These are phyloP conservation scores for Haemoproteus tartakovskyi DNA, from an alignment of 169 alveolate species.

Conservation along the genomic window DNA sequence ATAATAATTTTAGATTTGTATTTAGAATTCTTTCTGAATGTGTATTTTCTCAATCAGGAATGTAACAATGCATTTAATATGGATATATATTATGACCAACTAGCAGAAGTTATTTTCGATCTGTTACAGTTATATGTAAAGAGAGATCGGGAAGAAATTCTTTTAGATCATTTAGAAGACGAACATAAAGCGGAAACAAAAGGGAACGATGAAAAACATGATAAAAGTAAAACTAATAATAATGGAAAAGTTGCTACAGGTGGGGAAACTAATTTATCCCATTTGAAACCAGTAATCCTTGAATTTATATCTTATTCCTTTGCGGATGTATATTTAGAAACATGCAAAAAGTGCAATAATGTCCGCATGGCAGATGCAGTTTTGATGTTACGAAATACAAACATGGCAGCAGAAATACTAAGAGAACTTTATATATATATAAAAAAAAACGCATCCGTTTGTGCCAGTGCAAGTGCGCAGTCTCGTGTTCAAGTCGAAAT, in stretches of 20 bases:
- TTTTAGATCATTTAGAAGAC: neutral
- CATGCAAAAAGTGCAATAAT: conserved; percentile 66
- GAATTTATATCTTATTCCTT: conserved; percentile 38
- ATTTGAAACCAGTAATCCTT: neutral
- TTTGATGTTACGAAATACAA: conserved; percentile 60
- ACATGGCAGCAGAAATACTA: conserved; percentile 64
- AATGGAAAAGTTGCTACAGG: neutral
- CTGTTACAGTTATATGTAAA: conserved; percentile 23
- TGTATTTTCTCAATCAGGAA: conserved; percentile 37
- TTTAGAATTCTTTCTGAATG: conserved; percentile 41
- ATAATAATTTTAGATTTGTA: conserved; percentile 29
- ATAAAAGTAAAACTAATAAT: neutral
- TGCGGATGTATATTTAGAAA: conserved; percentile 43
- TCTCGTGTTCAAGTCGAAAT: conserved; percentile 41
- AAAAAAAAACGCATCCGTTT: conserved; percentile 67
- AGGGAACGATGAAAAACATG: neutral
- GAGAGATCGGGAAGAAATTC: neutral
- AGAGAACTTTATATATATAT: conserved; percentile 65
- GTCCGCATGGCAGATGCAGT: conserved; percentile 70
- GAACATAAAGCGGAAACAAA: neutral
- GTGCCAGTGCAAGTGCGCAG: conserved; percentile 56
- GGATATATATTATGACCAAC: conserved; percentile 13
- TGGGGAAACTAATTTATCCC: no score
- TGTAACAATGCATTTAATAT: conserved; percentile 27
- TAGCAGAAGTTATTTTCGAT: conserved; percentile 15